Conservation (phyloP, 2,329 filamentous ascomycete species). For the Achaetomium macrosporum region DNA sequence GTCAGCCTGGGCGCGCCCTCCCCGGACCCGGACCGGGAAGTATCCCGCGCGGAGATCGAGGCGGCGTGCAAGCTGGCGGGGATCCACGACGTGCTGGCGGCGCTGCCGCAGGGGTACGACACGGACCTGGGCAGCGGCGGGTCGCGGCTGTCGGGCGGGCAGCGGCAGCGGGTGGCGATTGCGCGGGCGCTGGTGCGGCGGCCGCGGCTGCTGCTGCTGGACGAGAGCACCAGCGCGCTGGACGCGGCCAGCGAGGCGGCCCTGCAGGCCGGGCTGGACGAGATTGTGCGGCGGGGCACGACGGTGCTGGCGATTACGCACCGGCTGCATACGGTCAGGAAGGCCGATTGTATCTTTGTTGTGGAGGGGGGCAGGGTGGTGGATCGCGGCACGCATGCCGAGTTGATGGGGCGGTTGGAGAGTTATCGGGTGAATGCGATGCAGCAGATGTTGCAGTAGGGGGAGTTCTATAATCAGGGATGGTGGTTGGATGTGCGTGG, state of each 20-base stretch:
- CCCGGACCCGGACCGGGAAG: conserved; percentile 42
- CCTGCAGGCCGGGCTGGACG: conserved; percentile 72
- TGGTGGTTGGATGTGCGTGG: too few relatives aligned
- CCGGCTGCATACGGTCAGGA: conserved; percentile 82
- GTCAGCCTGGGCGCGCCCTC: conserved; percentile 57
- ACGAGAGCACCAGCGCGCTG: conserved; percentile 73
- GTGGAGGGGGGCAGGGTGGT: conserved; percentile 82
- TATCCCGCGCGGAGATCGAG: conserved; percentile 64
- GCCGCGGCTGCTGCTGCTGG: conserved; percentile 75
- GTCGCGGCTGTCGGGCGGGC: conserved; percentile 77
- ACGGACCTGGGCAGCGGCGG: conserved; percentile 84
- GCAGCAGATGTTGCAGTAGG: conserved; percentile 24
- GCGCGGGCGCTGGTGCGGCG: conserved; percentile 85
- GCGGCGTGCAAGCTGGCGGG: conserved; percentile 82
- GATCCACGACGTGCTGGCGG: conserved; percentile 84
- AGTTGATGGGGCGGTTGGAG: conserved; percentile 47
- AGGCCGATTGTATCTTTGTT: conserved; percentile 92
- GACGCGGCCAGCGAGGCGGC: conserved; percentile 71
- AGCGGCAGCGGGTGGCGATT: conserved; percentile 91
- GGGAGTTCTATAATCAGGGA: too few relatives aligned
- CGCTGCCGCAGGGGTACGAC: conserved; percentile 75
- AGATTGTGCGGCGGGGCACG: conserved; percentile 64
- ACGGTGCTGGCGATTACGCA: conserved; percentile 94
- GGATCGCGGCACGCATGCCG: conserved; percentile 72
- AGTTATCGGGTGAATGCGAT: conserved; percentile 31